Percentiles rank a stretch among this genome's conserved stretches.
These are phyloP conservation scores for Theileria sp. DNA, from an alignment of 169 alveolate genomes.

Conservation along the genomic window DNA sequence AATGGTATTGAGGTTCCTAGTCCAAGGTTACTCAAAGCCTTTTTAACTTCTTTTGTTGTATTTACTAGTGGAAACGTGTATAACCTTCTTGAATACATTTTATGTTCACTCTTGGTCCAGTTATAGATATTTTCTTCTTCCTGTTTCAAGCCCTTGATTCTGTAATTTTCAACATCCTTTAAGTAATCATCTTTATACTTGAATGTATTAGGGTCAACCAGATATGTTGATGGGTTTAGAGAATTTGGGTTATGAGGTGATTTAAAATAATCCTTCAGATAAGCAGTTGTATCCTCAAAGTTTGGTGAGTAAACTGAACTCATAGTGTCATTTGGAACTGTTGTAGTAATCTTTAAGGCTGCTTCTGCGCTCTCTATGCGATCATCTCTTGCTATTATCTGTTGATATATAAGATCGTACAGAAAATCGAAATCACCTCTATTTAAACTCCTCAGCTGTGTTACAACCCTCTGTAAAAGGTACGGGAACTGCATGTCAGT, in stretches of 20 bases:
- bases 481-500: constrained; percentile 57
- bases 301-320: neutral
- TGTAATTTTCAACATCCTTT: neutral
- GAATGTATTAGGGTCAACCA: neutral
- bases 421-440: constrained; percentile 23
- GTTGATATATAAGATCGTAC: constrained; percentile 31
- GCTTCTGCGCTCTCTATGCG: constrained; percentile 62
- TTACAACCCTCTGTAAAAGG: constrained; percentile 43
- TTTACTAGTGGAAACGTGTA: constrained; percentile 57
- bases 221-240: neutral
- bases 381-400: constrained; percentile 54
- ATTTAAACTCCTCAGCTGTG: constrained; percentile 43
- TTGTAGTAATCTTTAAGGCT: constrained; percentile 28
- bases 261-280: neutral
- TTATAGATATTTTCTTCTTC: neutral
- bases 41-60: constrained; percentile 41
- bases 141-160: neutral
- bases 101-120: neutral
- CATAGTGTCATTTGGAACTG: constrained; percentile 11
- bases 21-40: constrained; percentile 53
- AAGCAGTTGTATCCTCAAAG: neutral
- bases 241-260: neutral
- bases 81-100: constrained; percentile 14
- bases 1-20: constrained; percentile 55
- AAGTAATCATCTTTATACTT: neutral